These are phyloP conservation scores for Asterella californica DNA, from an alignment of 225 moss, liverwort and hornwort genomes.

Conservation along the genomic window DNA sequence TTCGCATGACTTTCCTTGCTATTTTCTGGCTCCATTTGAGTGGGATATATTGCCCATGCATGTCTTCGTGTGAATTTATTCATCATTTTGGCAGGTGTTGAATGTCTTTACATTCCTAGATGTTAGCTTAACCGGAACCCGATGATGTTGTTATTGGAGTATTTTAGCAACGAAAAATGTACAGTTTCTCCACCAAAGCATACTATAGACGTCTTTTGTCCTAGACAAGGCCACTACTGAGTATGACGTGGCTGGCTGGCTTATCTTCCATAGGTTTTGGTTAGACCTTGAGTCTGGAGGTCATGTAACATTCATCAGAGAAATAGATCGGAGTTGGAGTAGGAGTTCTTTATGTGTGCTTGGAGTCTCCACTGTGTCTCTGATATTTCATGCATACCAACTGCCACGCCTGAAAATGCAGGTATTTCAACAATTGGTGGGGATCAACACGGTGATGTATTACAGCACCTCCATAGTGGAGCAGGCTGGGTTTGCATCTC, in stretches of 20 bases:
- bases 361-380: no score
- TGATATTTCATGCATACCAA: neutral
- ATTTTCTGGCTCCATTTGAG: neutral
- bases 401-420: slow-evolving; percentile 25
- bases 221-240: neutral
- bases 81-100: no score
- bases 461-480: slow-evolving; percentile 90
- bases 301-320: neutral
- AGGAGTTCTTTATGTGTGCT: no score
- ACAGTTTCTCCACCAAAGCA: no score
- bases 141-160: no score
- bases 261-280: neutral
- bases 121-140: neutral
- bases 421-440: slow-evolving; percentile 91
- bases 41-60: neutral
- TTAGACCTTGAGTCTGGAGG: neutral
- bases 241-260: neutral
- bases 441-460: slow-evolving; percentile 99
- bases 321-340: no score
- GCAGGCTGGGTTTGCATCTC: slow-evolving; percentile 79
- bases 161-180: no score
- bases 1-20: no score
- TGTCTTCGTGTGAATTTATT: neutral
- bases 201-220: no score
- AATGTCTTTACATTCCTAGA: neutral